Percentiles rank a stretch among this genome's conserved stretches.
phyloP scores from a whole-genome alignment of 805 yeast species.

The Wickerhamiella kazuoi region DNA sequence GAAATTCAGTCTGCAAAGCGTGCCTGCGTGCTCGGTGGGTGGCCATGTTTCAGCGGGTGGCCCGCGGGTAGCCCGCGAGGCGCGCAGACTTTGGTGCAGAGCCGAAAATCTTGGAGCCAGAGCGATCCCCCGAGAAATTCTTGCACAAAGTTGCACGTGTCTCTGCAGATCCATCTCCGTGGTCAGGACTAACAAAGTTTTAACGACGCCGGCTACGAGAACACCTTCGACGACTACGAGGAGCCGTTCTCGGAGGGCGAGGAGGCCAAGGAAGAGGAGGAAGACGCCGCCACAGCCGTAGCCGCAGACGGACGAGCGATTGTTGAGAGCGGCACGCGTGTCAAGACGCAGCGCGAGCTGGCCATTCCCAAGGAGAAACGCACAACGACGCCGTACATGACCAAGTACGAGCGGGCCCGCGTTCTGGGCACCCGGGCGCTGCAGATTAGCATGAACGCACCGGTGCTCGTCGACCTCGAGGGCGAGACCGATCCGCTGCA shows the following conservation, averaged over 20 bases:
- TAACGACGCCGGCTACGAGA: conserved; percentile 33
- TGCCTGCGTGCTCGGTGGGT: too few relatives aligned
- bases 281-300: conserved; percentile 28
- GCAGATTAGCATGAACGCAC: conserved; percentile 96
- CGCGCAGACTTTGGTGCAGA: too few relatives aligned
- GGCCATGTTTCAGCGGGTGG: too few relatives aligned
- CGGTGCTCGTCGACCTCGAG: conserved; percentile 91
- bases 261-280: conserved; percentile 29
- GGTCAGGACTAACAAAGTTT: conserved; percentile 22
- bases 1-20: too few relatives aligned
- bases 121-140: too few relatives aligned
- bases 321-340: conserved; percentile 45
- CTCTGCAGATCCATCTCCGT: neutral
- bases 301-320: conserved; percentile 60
- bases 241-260: conserved; percentile 69
- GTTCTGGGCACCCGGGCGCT: conserved; percentile 93
- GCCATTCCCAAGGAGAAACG: conserved; percentile 82
- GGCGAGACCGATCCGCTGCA: conserved; percentile 98
- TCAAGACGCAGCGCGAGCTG: conserved; percentile 57
- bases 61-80: too few relatives aligned
- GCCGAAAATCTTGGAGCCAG: too few relatives aligned
- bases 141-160: neutral
- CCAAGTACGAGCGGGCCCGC: conserved; percentile 96
- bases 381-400: conserved; percentile 96
- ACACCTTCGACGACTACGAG: conserved; percentile 53